Evolutionary conservation across 2,329 filamentous ascomycete genomes (phyloP).

Genomic region (Calonectria leucothoes): DNA sequence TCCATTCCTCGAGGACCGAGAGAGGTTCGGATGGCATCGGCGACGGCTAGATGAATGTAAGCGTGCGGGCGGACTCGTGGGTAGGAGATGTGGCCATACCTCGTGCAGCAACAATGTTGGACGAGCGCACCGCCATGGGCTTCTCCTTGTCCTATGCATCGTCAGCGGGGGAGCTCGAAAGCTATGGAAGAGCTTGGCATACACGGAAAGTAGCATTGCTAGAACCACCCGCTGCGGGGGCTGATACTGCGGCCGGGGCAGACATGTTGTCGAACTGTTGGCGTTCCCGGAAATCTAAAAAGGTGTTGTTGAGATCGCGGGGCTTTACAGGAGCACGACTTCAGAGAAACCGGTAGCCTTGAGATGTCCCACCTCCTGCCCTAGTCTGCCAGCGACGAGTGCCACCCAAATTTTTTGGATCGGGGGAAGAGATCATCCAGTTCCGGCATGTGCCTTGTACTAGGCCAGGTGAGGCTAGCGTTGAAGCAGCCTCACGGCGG

Average conservation of each 20-base stretch:
- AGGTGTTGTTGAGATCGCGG: conserved; percentile 44
- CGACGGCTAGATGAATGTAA: conserved; percentile 74
- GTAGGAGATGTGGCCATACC: conserved; percentile 63
- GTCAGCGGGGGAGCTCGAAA: conserved; percentile 53
- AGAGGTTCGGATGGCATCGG: conserved; percentile 97
- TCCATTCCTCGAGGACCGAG: conserved; percentile 98
- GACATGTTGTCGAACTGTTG: conserved; percentile 53
- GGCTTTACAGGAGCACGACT: conserved; percentile 46
- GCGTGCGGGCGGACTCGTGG: conserved; percentile 11
- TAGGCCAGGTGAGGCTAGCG: conserved; percentile 42
- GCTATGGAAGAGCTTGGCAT: conserved; percentile 48
- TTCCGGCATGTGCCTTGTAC: conserved; percentile 44
- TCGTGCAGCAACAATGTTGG: conserved; percentile 97
- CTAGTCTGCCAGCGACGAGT: conserved; percentile 50
- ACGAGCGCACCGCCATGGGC: conserved; percentile 94
- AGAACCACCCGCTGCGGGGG: conserved; percentile 50
- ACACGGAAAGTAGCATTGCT: conserved; percentile 70
- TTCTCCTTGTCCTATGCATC: conserved; percentile 85
- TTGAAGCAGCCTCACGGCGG: conserved; percentile 31
- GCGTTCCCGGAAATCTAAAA: conserved; percentile 36
- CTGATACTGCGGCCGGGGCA: conserved; percentile 51
- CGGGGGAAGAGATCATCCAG: conserved; percentile 54
- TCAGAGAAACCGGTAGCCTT: conserved; percentile 46
- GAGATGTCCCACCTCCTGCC: conserved; percentile 55
- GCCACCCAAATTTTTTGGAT: conserved; percentile 54